Percentiles rank a stretch among this genome's conserved stretches.
These are phyloP conservation scores for Podaxis rugospora DNA, from an alignment of 768 basidiomycete species.

Conservation along the genomic window DNA sequence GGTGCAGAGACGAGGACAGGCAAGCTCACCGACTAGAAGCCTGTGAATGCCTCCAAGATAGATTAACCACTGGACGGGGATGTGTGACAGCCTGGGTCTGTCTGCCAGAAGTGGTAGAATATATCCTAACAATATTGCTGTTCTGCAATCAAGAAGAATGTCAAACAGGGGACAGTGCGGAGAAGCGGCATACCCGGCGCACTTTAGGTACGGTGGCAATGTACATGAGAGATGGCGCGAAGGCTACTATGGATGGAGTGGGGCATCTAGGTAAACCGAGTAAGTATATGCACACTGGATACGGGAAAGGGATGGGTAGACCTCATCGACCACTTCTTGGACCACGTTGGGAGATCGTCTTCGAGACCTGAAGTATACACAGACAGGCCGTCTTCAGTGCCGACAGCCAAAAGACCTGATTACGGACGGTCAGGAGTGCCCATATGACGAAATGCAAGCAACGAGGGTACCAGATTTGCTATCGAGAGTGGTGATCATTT, in stretches of 20 bases:
- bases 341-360: conserved; percentile 82
- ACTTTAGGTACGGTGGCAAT: conserved; percentile 65
- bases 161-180: not conserved
- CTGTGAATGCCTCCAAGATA: conserved; percentile 72
- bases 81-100: conserved; percentile 67
- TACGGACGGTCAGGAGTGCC: not conserved
- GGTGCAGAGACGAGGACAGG: not conserved
- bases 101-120: conserved; percentile 68
- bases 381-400: conserved; percentile 53
- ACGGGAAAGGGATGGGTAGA: conserved; percentile 26
- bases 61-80: conserved; percentile 64
- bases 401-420: conserved; percentile 74
- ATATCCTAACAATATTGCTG: conserved; percentile 56
- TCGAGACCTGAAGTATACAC: conserved; percentile 77
- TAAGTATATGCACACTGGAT: not conserved
- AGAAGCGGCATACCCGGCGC: conserved; percentile 16
- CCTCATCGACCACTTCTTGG: conserved; percentile 69
- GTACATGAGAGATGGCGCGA: conserved; percentile 75
- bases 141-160: conserved; percentile 30
- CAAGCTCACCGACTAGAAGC: conserved; percentile 51
- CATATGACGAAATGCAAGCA: conserved; percentile 2
- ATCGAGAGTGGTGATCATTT: conserved; percentile 58
- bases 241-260: conserved; percentile 35
- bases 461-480: conserved; percentile 62
- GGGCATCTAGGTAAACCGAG: conserved; percentile 1